Conservation (phyloP, 2,329 filamentous ascomycete genomes). For the Aspergillus caelatus region DNA sequence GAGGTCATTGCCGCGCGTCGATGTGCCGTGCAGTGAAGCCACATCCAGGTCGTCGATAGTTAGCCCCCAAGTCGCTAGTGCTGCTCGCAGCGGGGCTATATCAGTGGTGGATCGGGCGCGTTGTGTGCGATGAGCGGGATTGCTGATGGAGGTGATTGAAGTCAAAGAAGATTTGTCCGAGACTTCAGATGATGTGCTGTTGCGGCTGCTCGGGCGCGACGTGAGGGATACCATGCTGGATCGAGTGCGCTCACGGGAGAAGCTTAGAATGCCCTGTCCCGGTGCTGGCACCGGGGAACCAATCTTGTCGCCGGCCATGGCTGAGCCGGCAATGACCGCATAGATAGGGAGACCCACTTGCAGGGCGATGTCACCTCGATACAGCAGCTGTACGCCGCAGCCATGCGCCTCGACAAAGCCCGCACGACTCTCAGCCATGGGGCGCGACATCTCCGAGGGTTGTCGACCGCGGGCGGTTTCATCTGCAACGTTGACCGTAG, state of each 20-base stretch:
- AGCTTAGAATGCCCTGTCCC: too few relatives aligned
- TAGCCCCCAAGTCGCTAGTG: slow-evolving; percentile 95
- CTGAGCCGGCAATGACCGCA: slow-evolving; percentile 88
- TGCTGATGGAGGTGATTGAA: too few relatives aligned
- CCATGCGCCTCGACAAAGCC: slow-evolving; percentile 99
- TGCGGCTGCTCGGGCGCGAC: too few relatives aligned
- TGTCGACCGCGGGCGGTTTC: slow-evolving; percentile 95
- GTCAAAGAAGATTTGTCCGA: too few relatives aligned
- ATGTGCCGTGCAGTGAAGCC: slow-evolving; percentile 98
- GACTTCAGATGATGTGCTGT: too few relatives aligned
- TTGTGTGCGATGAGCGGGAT: too few relatives aligned
- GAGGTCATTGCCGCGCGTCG: slow-evolving; percentile 98
- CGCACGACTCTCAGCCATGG: slow-evolving; percentile 92
- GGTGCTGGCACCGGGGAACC: slow-evolving; percentile 70
- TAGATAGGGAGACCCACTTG: slow-evolving; percentile 99
- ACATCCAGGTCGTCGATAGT: slow-evolving; percentile 95
- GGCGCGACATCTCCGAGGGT: slow-evolving; percentile 95
- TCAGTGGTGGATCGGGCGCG: too few relatives aligned
- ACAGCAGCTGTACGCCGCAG: slow-evolving; percentile 96
- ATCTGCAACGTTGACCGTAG: slow-evolving; percentile 40
- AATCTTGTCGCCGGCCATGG: slow-evolving; percentile 98
- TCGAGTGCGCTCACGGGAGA: too few relatives aligned
- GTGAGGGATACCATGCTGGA: too few relatives aligned
- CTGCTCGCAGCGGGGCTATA: slow-evolving; percentile 88
- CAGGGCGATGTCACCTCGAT: slow-evolving; percentile 91